Conservation (phyloP, 2,329 filamentous ascomycete species). For the Talaromyces funiculosus region DNA sequence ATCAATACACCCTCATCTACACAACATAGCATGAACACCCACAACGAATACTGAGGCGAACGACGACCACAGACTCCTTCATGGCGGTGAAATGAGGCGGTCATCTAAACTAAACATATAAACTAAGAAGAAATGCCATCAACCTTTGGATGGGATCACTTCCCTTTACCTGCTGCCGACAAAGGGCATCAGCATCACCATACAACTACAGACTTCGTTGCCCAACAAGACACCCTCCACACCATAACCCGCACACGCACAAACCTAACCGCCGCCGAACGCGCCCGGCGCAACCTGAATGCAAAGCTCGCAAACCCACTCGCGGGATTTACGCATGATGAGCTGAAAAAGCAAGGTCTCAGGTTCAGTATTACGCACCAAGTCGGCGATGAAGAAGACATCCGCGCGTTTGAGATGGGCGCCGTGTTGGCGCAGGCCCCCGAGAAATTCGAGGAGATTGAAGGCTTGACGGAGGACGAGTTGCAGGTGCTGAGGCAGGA, state of each 20-base stretch:
- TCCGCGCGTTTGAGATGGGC: slow-evolving; percentile 55
- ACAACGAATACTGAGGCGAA: not conserved
- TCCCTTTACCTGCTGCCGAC: not conserved
- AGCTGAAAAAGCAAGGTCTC: slow-evolving; percentile 53
- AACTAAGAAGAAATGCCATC: not conserved
- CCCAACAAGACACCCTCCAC: slow-evolving; percentile 15
- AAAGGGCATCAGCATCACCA: not conserved
- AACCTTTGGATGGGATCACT: slow-evolving; percentile 3
- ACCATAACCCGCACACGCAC: slow-evolving; percentile 14
- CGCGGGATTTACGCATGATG: slow-evolving; percentile 43
- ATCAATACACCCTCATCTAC: not conserved
- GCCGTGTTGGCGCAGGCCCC: slow-evolving; percentile 54
- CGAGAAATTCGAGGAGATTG: slow-evolving; percentile 46
- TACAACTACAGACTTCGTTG: slow-evolving; percentile 6
- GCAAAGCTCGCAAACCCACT: slow-evolving; percentile 53
- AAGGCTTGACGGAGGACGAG: slow-evolving; percentile 55
- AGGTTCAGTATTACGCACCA: slow-evolving; percentile 54
- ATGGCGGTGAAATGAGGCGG: not conserved
- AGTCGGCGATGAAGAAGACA: slow-evolving; percentile 51
- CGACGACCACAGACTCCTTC: not conserved
- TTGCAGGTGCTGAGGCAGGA: slow-evolving; percentile 55
- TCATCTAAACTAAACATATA: not conserved
- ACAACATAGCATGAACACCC: not conserved
- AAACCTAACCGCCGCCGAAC: slow-evolving; percentile 33
- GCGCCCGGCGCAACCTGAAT: slow-evolving; percentile 36